Percentiles rank a stretch among this genome's conserved stretches.
phyloP scores from a whole-genome alignment of 805 yeast species.

The Maudiozyma saulgeensis region DNA sequence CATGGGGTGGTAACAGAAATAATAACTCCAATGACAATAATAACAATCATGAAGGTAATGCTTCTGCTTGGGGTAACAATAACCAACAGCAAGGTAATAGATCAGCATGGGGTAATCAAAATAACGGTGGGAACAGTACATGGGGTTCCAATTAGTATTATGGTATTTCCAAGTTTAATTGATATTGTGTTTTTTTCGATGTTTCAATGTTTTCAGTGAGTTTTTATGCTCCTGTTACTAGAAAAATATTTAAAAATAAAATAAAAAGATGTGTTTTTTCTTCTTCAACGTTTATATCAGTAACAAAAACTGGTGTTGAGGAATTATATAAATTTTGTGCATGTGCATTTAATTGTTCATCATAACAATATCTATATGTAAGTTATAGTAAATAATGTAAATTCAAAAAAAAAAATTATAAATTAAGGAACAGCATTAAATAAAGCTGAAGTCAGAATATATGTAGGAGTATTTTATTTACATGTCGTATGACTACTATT shows the following conservation, averaged over 20 bases:
- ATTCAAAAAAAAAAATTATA: neutral
- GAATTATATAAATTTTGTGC: too few species aligned
- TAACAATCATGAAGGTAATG: conserved; percentile 20
- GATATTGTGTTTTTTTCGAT: neutral
- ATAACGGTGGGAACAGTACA: conserved; percentile 25
- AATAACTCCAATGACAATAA: conserved; percentile 31
- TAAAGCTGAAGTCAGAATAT: neutral
- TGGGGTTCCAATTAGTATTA: conserved; percentile 23
- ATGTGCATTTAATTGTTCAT: neutral
- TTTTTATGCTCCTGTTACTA: too few species aligned
- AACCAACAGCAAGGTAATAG: conserved; percentile 21
- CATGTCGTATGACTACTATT: neutral
- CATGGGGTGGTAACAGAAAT: conserved; percentile 30
- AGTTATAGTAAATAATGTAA: neutral
- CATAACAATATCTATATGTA: neutral
- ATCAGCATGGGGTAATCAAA: conserved; percentile 31
- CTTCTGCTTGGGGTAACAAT: conserved; percentile 33
- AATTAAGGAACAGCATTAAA: neutral
- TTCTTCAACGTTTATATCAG: too few species aligned
- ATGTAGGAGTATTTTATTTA: neutral
- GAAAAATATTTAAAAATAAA: too few species aligned
- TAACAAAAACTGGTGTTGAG: too few species aligned
- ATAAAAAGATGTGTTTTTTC: too few species aligned
- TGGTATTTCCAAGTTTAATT: neutral
- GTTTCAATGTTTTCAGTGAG: neutral